Evolutionary conservation across 371 early-diverging fungal genomes (phyloP).

Genomic region (Dichotomocladium elegans): DNA sequence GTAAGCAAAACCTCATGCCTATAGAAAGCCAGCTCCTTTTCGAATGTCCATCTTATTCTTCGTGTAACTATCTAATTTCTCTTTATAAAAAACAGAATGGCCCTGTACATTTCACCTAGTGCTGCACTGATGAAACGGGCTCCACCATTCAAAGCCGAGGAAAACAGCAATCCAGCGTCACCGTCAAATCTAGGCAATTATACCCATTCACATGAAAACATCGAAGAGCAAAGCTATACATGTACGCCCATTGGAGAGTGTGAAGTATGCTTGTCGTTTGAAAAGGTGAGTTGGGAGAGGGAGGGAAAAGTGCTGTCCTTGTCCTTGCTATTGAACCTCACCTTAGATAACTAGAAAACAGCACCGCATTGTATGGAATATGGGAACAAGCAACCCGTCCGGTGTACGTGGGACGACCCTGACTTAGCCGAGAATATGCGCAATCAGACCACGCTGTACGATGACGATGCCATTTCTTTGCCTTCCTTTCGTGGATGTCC

Average conservation of each 20-base stretch:
- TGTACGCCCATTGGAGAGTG: constrained; percentile 40
- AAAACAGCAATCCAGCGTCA: too few relatives aligned
- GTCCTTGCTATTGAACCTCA: not conserved
- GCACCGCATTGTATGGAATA: constrained; percentile 35
- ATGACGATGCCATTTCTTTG: constrained; percentile 34
- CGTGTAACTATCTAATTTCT: too few relatives aligned
- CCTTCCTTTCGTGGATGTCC: constrained; percentile 39
- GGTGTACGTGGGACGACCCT: constrained; percentile 43
- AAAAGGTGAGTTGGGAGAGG: constrained; percentile 23
- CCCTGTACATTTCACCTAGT: too few relatives aligned
- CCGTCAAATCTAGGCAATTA: constrained; percentile 31
- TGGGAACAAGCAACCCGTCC: constrained; percentile 43
- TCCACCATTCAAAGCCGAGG: constrained; percentile 9
- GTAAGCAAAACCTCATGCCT: too few relatives aligned
- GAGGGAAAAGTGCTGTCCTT: not conserved
- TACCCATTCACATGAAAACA: constrained; percentile 42
- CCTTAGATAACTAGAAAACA: constrained; percentile 31
- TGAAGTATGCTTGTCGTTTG: constrained; percentile 37
- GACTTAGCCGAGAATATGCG: constrained; percentile 23
- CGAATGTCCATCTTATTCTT: too few relatives aligned
- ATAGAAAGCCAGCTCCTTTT: too few relatives aligned
- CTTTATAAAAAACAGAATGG: too few relatives aligned
- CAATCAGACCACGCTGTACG: constrained; percentile 28
- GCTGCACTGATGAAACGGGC: constrained; percentile 6
- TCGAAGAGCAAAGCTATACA: constrained; percentile 35